Base-by-base conservation (phyloP, 2,329 filamentous ascomycete species). In the Aotearoamyces nothofagi region DNA sequence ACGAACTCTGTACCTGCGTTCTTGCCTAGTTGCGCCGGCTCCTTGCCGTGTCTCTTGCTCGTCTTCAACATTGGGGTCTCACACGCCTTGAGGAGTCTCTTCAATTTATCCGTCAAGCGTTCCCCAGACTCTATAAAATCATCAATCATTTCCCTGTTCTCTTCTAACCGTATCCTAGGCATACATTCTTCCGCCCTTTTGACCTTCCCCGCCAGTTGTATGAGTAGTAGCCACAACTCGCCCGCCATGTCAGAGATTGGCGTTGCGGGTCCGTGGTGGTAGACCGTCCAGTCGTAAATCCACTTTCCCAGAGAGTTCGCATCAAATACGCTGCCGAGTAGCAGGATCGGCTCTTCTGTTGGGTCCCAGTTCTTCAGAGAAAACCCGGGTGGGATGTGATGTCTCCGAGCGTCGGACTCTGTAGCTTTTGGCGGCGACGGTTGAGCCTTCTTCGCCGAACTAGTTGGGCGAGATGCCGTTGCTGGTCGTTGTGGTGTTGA, bases 201-300 rank as follows among this genome's bases (percentile, higher is more conserved):
- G 54, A 94, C 70, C 61, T 96, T 94, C 50, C 83, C 84, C 9
- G 84, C 79, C 25, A 96, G 66, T 55, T 94, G 81, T 53, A 96
- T 96, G 34, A 96, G 69, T 27, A 94, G 66, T 14, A 96, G 68
- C 90, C 90, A 98, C 31, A 98, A 66, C 47, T 96, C 86, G 42
- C 87, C 90, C 3, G 90, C 86, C 55, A 92, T 76, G 40, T 94
- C 84, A 30, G 84, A 72, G 47, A 94, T 81, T 28, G 84, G 81
- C 8, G 79, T 83, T 22, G 70, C 69, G 9, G 83, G 70, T 20
- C 82, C 82, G 42, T 92, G 76, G 51, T 78, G 76, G 60, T 82
- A 93, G 39, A 94, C 82, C 11, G 90, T 94, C 90, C 90, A 98
- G 64, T 96, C 90, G 56, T 93, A 98, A 49, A 98, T 92, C 90